Conservation (phyloP, 805 yeast species). For the Yamadazyma ubonensis region DNA sequence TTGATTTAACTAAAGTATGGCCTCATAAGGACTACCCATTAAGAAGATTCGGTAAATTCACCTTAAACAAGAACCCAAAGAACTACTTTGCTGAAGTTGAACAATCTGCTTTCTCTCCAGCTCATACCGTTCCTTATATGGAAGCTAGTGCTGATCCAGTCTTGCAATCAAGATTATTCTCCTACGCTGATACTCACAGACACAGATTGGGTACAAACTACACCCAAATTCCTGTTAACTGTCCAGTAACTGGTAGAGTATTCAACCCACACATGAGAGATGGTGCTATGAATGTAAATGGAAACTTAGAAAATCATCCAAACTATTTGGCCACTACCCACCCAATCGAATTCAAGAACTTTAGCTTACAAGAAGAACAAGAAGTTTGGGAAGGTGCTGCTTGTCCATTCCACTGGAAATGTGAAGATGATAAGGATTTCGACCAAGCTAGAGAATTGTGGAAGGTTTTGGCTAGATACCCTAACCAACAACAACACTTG, state of each 20-base stretch:
- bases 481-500: constrained; percentile 79
- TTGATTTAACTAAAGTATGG: constrained; percentile 90
- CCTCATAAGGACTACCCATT: constrained; percentile 82
- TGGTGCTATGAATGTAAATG: constrained; percentile 62
- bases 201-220: constrained; percentile 74
- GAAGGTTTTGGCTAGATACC: constrained; percentile 70
- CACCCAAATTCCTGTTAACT: constrained; percentile 83
- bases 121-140: constrained; percentile 70
- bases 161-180: constrained; percentile 70
- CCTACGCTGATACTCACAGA: constrained; percentile 74
- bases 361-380: constrained; percentile 59
- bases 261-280: constrained; percentile 73
- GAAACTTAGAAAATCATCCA: constrained; percentile 73
- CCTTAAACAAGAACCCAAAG: constrained; percentile 77
- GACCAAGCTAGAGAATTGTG: constrained; percentile 75
- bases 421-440: constrained; percentile 64
- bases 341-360: constrained; percentile 45
- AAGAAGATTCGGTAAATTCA: constrained; percentile 77
- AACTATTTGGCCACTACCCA: constrained; percentile 63
- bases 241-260: constrained; percentile 55
- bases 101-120: constrained; percentile 65
- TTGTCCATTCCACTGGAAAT: constrained; percentile 82
- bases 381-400: constrained; percentile 83
- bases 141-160: constrained; percentile 78
- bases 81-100: constrained; percentile 76